phyloP scores from a whole-genome alignment of 2,329 filamentous ascomycete species.

The Ilyonectria destructans region DNA sequence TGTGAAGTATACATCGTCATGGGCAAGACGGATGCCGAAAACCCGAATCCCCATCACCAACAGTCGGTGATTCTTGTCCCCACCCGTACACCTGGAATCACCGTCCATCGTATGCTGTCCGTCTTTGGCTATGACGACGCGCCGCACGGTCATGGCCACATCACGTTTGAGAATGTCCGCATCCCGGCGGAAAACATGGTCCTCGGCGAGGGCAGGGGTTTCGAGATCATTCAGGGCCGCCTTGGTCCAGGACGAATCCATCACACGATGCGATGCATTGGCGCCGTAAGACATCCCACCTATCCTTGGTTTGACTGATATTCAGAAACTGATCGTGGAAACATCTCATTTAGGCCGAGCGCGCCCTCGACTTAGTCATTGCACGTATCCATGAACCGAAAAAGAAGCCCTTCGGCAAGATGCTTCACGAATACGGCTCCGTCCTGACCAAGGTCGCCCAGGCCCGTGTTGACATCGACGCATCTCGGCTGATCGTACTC shows the following conservation, averaged over 20 bases:
- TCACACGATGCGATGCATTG: constrained; percentile 20
- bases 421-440: background rate
- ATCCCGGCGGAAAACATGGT: constrained; percentile 89
- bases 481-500: constrained; percentile 1
- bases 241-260: constrained; percentile 23
- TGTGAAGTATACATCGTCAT: constrained; percentile 97
- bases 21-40: constrained; percentile 87
- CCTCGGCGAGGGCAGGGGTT: constrained; percentile 69
- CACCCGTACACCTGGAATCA: constrained; percentile 85
- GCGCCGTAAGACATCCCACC: background rate
- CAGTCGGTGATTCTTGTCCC: constrained; percentile 95
- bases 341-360: background rate
- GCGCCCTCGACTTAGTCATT: background rate
- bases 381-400: constrained; percentile 3
- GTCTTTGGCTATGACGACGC: constrained; percentile 98
- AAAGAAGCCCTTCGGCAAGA: constrained; percentile 15
- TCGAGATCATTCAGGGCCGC: constrained; percentile 20
- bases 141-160: constrained; percentile 97
- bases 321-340: background rate
- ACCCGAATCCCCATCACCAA: constrained; percentile 87
- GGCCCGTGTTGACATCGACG: constrained; percentile 9
- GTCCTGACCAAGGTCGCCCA: background rate
- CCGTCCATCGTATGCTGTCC: constrained; percentile 90
- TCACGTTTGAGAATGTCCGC: constrained; percentile 90
- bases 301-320: background rate